Conservation (phyloP, 2,329 filamentous ascomycete species). For the Fusarium foetens region DNA sequence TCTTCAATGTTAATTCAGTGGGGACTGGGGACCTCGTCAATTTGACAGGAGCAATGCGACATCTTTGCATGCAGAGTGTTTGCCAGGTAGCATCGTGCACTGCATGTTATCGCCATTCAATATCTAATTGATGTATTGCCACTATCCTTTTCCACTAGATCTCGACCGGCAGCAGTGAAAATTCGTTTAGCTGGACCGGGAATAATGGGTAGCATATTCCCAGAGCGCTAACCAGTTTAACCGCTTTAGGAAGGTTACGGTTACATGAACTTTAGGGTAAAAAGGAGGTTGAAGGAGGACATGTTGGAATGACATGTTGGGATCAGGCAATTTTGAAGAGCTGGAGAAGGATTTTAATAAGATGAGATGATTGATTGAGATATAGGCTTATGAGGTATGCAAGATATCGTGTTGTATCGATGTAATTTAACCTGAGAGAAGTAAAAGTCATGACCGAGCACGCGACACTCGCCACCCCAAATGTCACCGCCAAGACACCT, state of each 20-base stretch:
- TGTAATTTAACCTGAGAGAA: too few relatives aligned
- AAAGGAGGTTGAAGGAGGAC: not conserved
- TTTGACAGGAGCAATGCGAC: not conserved
- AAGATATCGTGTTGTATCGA: not conserved
- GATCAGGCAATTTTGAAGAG: not conserved
- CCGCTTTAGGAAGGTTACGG: conserved; percentile 36
- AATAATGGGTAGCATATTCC: not conserved
- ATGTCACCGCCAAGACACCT: conserved; percentile 2
- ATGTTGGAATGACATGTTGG: not conserved
- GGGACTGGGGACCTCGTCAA: conserved; percentile 1
- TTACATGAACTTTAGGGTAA: conserved; percentile 19
- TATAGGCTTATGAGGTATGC: not conserved
- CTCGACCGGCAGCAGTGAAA: not conserved
- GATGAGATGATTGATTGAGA: not conserved
- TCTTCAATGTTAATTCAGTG: conserved; percentile 26
- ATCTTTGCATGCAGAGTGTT: not conserved
- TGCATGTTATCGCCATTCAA: not conserved
- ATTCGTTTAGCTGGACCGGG: not conserved
- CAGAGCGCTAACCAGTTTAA: not conserved
- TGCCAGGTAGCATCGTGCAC: not conserved
- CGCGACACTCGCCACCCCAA: not conserved
- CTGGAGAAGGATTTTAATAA: not conserved
- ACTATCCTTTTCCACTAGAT: not conserved
- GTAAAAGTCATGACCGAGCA: not conserved
- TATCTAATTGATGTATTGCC: not conserved